Base-by-base conservation (phyloP, 2,329 filamentous ascomycete genomes). In the Beauveria sp. region DNA sequence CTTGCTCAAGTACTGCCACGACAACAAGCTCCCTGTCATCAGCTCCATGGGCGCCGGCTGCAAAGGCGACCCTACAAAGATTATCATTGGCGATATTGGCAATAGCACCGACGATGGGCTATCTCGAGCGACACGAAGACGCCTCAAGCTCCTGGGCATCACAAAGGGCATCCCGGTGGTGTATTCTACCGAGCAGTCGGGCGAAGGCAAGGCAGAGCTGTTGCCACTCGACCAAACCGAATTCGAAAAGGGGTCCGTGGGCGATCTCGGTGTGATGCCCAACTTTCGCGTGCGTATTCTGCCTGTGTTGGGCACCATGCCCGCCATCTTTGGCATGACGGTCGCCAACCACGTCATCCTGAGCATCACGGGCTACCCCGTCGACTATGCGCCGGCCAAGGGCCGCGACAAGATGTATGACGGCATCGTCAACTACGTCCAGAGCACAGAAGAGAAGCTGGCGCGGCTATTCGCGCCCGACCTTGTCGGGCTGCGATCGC, bases 31-130 rank as follows among this genome's bases (percentile, higher is more conserved):
- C 28, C 88, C 86, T 1, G 91, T 99, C 31, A 93, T 99, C 65
- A 95, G 91, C 18, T 90, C 91, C 38, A 98, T 98, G 93, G 95
- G 95, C 1, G 95, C 95, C 0, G 95, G 92, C 0, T 97, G 91
- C 76, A 99, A 98, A 79, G 93, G 90, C 51, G 86, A 88, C 52
- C 86, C 85, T 1, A 98, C 93, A 0, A 83, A 89, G 61, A 88
- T 99, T 60, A 88, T 91, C 67, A 88, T 99, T 5, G 93, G 93
- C 22, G 95, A 99, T 70, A 96, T 99, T 65, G 92, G 90, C 8
- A 81, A 84, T 1, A 96, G 89, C 67, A 91, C 88, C 1, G 93
- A 98, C 66, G 95, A 99, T 68, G 88, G 91, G 0, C 82, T 99
- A 0, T 97, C 93, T 3, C 84, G 92, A 64, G 87, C 89, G 8